A percentile compares a stretch with the other conserved stretches of the same genome.
Evolutionary conservation across 2,329 filamentous ascomycete species (phyloP).

Genomic region (Xylariaceae sp.): DNA sequence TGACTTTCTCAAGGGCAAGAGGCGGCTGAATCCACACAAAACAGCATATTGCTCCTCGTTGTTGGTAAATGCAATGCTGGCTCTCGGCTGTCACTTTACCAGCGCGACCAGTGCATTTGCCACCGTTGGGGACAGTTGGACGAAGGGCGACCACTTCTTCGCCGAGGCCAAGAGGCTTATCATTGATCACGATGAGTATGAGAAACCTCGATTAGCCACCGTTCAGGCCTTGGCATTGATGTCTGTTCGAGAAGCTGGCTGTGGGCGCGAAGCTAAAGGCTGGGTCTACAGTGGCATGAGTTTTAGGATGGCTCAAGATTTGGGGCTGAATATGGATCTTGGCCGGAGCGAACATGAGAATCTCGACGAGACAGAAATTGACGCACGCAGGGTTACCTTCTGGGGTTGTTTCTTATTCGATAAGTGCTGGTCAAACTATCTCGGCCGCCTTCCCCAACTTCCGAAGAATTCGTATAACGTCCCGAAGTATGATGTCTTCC

Average conservation of each 20-base stretch:
- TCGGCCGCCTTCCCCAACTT: conserved; percentile 85
- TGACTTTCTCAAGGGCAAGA: conserved; percentile 73
- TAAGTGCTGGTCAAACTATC: conserved; percentile 98
- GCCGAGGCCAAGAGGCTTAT: conserved; percentile 87
- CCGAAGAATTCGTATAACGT: conserved; percentile 76
- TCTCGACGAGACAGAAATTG: conserved; percentile 77
- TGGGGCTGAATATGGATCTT: conserved; percentile 84
- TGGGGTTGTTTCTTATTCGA: conserved; percentile 99
- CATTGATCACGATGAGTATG: conserved; percentile 87
- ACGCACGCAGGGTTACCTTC: conserved; percentile 86
- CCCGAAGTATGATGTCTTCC: conserved; percentile 86
- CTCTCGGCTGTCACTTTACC: conserved; percentile 91
- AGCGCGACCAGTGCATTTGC: conserved; percentile 68
- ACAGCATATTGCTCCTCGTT: conserved; percentile 82
- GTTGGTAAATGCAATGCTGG: conserved; percentile 89
- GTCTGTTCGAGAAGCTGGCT: conserved; percentile 94
- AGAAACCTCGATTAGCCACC: conserved; percentile 80
- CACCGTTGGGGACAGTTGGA: conserved; percentile 68
- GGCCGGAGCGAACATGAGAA: conserved; percentile 52
- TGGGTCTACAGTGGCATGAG: conserved; percentile 99
- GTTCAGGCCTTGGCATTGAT: conserved; percentile 92
- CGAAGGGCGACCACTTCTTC: conserved; percentile 95
- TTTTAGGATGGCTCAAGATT: conserved; percentile 93
- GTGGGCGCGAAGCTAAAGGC: conserved; percentile 87
- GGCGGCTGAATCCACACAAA: conserved; percentile 43